Base-by-base conservation (phyloP, 2,329 filamentous ascomycete genomes). In the Epichloe aotearoae region DNA sequence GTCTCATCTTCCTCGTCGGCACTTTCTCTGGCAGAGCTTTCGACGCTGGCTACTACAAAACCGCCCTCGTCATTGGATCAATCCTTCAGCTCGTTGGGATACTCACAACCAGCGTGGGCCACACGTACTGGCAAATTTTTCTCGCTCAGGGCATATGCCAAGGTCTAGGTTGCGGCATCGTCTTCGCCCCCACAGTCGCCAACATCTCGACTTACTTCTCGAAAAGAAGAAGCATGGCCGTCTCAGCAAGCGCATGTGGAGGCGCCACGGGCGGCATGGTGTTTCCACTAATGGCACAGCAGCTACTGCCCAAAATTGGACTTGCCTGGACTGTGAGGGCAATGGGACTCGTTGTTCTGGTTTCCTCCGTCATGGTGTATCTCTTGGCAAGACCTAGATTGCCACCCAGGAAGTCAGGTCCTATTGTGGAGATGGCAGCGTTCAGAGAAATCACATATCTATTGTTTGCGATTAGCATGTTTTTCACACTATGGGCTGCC, bases 321-420 rank as follows among this genome's bases (percentile, higher is more conserved):
- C 85, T 83, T 58, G 69, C 71, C 0, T 84, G 81, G 80, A 82
- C 82, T 0, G 72, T 83, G n/a, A 69, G 82, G 0, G 72, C 75
- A 0, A 71, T 83, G 54, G 82, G 76, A 0, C 74, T 86, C 48
- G 71, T 85, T 34, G 77, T 79, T 26, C 55, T 83, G 2, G 71
- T 65, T 0, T 68, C 59, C 0, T 64, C 70, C 0, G 57, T 69
- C 4, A 61, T 70, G 1, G 57, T 73, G 17, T 51, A 73, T 10
- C 5, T 51, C 2, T 68, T 75, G 36, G 65, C 74, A n/a, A 70
- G 68, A 52, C 70, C 75, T 19, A 68, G 75, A 8, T 58, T 79
- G 11, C 70, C 70, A 1, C 72, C 73, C 1, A 66, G 74, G 20
- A 73, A 69, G 50, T 64, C 66, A n/a, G 75, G 75, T 0, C 71